Evolutionary conservation across 306 rosid species (phyloP).

Genomic region (Myrica gale): DNA sequence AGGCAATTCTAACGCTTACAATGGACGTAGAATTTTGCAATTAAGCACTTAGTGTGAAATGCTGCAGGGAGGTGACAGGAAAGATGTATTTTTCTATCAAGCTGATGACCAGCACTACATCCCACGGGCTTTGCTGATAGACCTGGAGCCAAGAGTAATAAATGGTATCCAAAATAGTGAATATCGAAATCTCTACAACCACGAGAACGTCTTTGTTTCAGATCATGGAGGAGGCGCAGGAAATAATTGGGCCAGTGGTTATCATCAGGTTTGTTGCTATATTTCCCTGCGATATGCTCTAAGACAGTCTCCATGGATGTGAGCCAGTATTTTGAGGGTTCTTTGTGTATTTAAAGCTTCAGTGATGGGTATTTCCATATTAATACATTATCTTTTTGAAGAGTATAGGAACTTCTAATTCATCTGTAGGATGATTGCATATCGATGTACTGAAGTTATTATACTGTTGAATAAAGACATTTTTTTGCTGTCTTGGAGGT

Average conservation of each 20-base stretch:
- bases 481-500: not conserved
- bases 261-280: constrained; percentile 69
- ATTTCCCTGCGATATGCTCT: constrained; percentile 12
- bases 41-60: constrained; percentile 18
- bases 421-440: not conserved
- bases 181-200: constrained; percentile 90
- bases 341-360: constrained; percentile 2
- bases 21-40: constrained; percentile 9
- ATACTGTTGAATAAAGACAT: not conserved
- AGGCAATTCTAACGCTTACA: not conserved
- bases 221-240: constrained; percentile 99
- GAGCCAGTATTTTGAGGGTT: constrained; percentile 7
- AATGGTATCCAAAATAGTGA: constrained; percentile 95
- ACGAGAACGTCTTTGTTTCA: constrained; percentile 82
- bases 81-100: constrained; percentile 96
- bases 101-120: constrained; percentile 99
- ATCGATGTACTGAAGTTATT: constrained; percentile 1
- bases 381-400: not conserved
- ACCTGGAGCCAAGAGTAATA: constrained; percentile 94
- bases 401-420: not conserved
- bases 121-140: constrained; percentile 87
- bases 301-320: not conserved
- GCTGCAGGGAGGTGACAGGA: constrained; percentile 94
- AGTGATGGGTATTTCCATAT: not conserved
- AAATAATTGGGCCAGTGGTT: constrained; percentile 98